These are phyloP conservation scores for Hypoxylon sp. DNA, from an alignment of 2,329 filamentous ascomycete species.

Conservation along the genomic window DNA sequence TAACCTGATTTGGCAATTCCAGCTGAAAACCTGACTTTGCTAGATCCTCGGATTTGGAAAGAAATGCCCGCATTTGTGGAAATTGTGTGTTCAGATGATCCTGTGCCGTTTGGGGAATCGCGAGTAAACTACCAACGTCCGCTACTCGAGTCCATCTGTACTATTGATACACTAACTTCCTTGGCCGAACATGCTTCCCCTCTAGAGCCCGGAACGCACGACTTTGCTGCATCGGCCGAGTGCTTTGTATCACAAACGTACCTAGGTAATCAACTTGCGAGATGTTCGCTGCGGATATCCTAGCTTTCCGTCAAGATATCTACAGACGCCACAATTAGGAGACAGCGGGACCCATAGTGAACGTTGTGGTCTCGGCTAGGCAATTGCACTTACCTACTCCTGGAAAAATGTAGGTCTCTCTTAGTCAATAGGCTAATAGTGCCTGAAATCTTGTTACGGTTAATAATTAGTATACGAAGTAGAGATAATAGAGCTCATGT, in stretches of 20 bases:
- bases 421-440: conserved; percentile 19
- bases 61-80: conserved; percentile 30
- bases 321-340: neutral
- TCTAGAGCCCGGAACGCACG: conserved; percentile 21
- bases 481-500: conserved; percentile 1
- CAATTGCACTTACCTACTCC: conserved; percentile 27
- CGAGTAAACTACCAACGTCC: conserved; percentile 3
- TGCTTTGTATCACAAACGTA: conserved; percentile 7
- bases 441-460: conserved; percentile 19
- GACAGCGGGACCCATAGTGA: neutral
- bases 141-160: conserved; percentile 26
- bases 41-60: conserved; percentile 39
- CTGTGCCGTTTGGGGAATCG: conserved; percentile 32
- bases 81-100: conserved; percentile 19
- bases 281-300: conserved; percentile 4
- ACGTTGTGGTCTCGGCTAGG: conserved; percentile 11
- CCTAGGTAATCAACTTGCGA: conserved; percentile 6
- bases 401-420: conserved; percentile 29
- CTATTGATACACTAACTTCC: conserved; percentile 37
- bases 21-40: conserved; percentile 22
- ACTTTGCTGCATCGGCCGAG: conserved; percentile 15
- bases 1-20: conserved; percentile 39
- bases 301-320: conserved; percentile 1
- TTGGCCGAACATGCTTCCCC: conserved; percentile 28
- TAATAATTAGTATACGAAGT: conserved; percentile 29